Evolutionary conservation across 129 eudicot species (phyloP), one percentile per base, ranked within the genome.

Genomic region (Helichrysum umbraculigerum): DNA sequence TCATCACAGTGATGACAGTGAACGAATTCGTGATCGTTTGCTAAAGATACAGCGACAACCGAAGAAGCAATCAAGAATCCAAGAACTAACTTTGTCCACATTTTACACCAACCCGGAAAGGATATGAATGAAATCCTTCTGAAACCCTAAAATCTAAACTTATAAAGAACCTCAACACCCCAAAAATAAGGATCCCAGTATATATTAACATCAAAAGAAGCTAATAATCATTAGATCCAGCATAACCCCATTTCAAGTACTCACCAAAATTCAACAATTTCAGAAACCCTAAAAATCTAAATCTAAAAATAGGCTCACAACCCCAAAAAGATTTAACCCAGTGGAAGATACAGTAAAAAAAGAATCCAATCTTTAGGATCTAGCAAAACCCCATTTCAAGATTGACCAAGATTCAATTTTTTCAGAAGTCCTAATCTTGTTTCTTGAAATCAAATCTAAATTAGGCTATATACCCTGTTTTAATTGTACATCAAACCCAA

Each of bases 1-100:
- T 88, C 91, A 6, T 86, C 94, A 58, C 97, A 91, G 50, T 84
- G 88, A 81, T 84, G 88, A 81, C 94, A 91, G 8, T 83, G 86
- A 33, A 83, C 60, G 37, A 75, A 83, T 10, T 69, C 91, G 25
- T 78, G 68, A 44, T 83, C 88, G 10, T 76, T 59, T 0, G 87
- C 90, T 70, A 67, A 61, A 6, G 83, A 80, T 34, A 78, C 73
- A 1, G 72, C 60, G 4, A 78, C 61, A 21, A 76, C 15, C 37
- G 77, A 41, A 35, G 82, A 81, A 68, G 72, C 64, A 72, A 85
- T 67, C 73, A 85, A 59, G 73, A 79, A 73, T 56, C 85, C 70
- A 25, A 85, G n/a, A 2, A 76, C 60, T 15, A 83, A 39, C 8
- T 15, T 69, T 71, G 67, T 81, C 57, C 75, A 72, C 88, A 83